Evolutionary conservation across 305 asterid species (phyloP).

Genomic region (Solanum hybrid): DNA sequence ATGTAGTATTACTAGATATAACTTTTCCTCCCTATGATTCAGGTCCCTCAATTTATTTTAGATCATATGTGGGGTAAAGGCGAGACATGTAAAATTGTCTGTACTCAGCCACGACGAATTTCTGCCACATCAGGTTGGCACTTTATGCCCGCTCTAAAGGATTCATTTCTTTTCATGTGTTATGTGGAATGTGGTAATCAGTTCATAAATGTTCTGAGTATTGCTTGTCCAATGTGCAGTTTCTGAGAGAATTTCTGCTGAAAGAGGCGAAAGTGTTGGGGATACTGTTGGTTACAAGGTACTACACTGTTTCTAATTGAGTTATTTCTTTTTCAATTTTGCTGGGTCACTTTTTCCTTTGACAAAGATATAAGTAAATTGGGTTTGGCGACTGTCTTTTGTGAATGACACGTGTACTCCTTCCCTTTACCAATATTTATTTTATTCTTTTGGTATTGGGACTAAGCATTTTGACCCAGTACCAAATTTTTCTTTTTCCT

Average conservation of each 20-base stretch:
- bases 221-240: slow-evolving; percentile 40
- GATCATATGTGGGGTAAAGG: slow-evolving; percentile 88
- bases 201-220: not conserved
- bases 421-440: not conserved
- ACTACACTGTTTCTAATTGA: slow-evolving; percentile 4
- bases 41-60: slow-evolving; percentile 92
- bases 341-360: not conserved
- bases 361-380: not conserved
- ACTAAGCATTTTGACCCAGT: not conserved
- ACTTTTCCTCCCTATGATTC: slow-evolving; percentile 9
- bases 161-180: not conserved
- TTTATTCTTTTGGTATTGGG: not conserved
- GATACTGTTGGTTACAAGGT: slow-evolving; percentile 96
- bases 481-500: not conserved
- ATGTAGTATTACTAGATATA: not conserved
- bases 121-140: slow-evolving; percentile 87
- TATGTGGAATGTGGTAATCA: not conserved
- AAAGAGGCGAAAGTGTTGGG: slow-evolving; percentile 89
- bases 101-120: slow-evolving; percentile 93
- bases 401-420: not conserved
- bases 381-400: not conserved
- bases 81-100: slow-evolving; percentile 73
- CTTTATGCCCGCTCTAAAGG: not conserved
- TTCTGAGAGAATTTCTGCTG: slow-evolving; percentile 93
- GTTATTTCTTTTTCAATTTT: not conserved